phyloP scores from a whole-genome alignment of 2,329 filamentous ascomycete genomes.

The Cercospora zeae-maydis region DNA sequence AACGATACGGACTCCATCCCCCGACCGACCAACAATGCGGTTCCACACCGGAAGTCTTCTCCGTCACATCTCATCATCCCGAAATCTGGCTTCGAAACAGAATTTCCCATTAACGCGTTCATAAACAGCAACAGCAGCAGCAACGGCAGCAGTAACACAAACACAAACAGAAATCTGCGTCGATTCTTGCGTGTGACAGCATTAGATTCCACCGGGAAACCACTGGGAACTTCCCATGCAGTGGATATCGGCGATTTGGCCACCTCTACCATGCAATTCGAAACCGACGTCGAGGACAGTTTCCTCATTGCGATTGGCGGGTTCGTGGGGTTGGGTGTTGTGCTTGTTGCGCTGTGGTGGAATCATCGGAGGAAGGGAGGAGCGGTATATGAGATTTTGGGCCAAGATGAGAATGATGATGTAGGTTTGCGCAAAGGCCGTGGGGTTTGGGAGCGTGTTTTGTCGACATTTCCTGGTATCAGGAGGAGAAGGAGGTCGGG shows the following conservation, averaged over 20 bases:
- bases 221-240: slow-evolving; percentile 15
- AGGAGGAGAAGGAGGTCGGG: no score
- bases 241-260: slow-evolving; percentile 17
- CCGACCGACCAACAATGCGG: no score
- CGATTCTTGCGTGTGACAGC: slow-evolving; percentile 27
- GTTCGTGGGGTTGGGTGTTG: slow-evolving; percentile 11
- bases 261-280: not conserved
- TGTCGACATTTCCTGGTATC: not conserved
- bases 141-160: no score
- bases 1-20: slow-evolving; percentile 14
- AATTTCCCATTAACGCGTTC: not conserved
- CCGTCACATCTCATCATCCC: no score
- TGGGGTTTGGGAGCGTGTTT: not conserved
- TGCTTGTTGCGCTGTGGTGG: slow-evolving; percentile 5
- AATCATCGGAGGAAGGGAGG: not conserved
- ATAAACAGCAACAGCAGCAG: no score
- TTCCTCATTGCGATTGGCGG: slow-evolving; percentile 16
- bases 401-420: not conserved
- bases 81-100: slow-evolving; percentile 23
- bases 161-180: no score
- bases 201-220: slow-evolving; percentile 21
- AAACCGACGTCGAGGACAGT: slow-evolving; percentile 1
- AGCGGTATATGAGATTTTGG: not conserved
- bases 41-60: no score
- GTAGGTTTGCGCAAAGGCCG: no score